These are phyloP conservation scores for Saccharomyces paradoxus DNA, from an alignment of 805 yeast species.

Conservation along the genomic window DNA sequence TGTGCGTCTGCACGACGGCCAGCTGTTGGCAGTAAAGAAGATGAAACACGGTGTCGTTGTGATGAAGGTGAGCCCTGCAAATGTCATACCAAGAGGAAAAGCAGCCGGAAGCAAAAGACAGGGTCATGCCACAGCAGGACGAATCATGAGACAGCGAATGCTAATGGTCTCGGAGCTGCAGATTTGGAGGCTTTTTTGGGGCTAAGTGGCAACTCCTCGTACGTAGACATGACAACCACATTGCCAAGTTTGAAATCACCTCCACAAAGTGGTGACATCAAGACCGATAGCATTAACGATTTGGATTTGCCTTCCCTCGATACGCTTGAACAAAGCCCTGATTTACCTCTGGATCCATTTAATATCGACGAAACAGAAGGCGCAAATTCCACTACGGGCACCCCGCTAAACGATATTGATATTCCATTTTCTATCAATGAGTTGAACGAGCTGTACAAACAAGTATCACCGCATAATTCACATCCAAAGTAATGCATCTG, in stretches of 20 bases:
- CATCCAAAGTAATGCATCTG: neutral
- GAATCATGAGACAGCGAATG: neutral
- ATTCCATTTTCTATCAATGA: neutral
- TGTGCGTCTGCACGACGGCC: conserved; percentile 3
- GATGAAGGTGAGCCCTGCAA: conserved; percentile 6
- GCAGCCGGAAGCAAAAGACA: neutral
- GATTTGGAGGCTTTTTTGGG: neutral
- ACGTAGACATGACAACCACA: conserved; percentile 4
- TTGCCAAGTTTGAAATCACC: neutral
- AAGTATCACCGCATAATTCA: neutral
- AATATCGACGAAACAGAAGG: neutral
- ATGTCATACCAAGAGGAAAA: conserved; percentile 9
- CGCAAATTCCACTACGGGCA: neutral
- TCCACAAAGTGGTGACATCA: neutral
- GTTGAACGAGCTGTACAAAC: neutral
- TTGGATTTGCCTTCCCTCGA: neutral
- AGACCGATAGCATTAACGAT: neutral
- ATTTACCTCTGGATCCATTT: neutral
- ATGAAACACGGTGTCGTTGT: conserved; percentile 2
- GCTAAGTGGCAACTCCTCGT: conserved; percentile 6
- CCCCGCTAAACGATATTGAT: neutral
- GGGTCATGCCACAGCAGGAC: conserved; percentile 4
- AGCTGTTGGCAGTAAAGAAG: neutral
- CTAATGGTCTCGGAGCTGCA: neutral
- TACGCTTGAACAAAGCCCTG: neutral